Evolutionary conservation across 345 rosid genomes (phyloP).

Genomic region (Eucalyptus regnans): DNA sequence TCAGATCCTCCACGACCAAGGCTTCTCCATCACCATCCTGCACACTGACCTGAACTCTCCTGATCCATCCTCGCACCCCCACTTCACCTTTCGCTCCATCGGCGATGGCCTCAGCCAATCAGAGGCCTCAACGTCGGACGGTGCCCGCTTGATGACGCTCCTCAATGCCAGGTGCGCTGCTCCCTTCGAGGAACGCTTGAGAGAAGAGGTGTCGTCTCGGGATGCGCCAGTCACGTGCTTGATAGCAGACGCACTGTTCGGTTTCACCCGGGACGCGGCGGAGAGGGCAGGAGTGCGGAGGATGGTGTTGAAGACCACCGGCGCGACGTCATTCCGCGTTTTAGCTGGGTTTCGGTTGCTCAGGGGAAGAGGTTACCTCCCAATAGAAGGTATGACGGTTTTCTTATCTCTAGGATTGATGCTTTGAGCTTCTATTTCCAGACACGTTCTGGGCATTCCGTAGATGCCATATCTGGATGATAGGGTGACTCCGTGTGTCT

Average conservation of each 20-base stretch:
- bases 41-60: slow-evolving; percentile 20
- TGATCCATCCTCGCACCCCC: slow-evolving; percentile 9
- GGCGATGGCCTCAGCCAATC: slow-evolving; percentile 2
- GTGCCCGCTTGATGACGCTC: background rate
- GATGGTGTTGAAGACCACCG: slow-evolving; percentile 22
- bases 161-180: slow-evolving; percentile 1
- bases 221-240: slow-evolving; percentile 7
- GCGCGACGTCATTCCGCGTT: slow-evolving; percentile 14
- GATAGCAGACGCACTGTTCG: slow-evolving; percentile 10
- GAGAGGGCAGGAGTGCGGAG: slow-evolving; percentile 10
- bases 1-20: slow-evolving; percentile 13
- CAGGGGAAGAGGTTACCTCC: slow-evolving; percentile 21
- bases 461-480: background rate
- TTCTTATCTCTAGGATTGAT: background rate
- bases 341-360: slow-evolving; percentile 17
- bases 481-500: background rate
- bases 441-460: background rate
- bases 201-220: background rate
- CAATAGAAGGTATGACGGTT: background rate
- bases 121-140: background rate
- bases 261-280: slow-evolving; percentile 11
- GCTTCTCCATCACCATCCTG: slow-evolving; percentile 17
- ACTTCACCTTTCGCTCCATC: slow-evolving; percentile 13
- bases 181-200: slow-evolving; percentile 13
- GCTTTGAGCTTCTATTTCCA: background rate